phyloP scores from a whole-genome alignment of 495 filamentous ascomycete genomes.

The Astrothelium subdiscretum region DNA sequence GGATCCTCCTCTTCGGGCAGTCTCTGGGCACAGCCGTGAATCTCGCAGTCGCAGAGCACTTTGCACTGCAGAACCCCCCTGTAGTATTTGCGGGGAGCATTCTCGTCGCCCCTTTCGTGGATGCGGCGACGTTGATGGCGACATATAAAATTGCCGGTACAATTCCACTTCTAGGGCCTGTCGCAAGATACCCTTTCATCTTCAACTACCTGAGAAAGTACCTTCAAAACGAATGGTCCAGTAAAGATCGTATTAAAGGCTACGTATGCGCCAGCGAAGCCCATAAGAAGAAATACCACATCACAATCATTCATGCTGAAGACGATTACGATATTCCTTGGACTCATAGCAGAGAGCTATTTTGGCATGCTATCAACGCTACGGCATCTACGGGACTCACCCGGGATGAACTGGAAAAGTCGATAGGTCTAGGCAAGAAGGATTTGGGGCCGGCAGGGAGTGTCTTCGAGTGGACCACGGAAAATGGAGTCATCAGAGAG shows the following conservation, averaged over 20 bases:
- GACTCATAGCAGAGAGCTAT: conserved; percentile 30
- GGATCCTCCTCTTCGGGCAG: conserved; percentile 22
- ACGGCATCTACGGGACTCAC: conserved; percentile 20
- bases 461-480: conserved; percentile 34
- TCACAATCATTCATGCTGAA: conserved; percentile 21
- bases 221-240: conserved; percentile 20
- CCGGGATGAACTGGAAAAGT: conserved; percentile 28
- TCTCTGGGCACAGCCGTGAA: conserved; percentile 24
- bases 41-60: conserved; percentile 14
- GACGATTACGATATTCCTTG: conserved; percentile 27
- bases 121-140: conserved; percentile 31
- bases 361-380: conserved; percentile 37
- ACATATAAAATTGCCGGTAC: conserved; percentile 36
- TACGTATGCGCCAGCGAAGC: conserved; percentile 12
- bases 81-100: conserved; percentile 21
- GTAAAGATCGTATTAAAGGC: conserved; percentile 16
- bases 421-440: conserved; percentile 24
- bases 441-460: conserved; percentile 37
- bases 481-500: conserved; percentile 35
- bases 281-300: conserved; percentile 7
- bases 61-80: conserved; percentile 3
- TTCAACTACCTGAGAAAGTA: conserved; percentile 15
- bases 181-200: conserved; percentile 28
- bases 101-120: conserved; percentile 33
- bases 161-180: conserved; percentile 34